phyloP scores from a whole-genome alignment of 2,329 filamentous ascomycete genomes.

The Fusarium newnesense region DNA sequence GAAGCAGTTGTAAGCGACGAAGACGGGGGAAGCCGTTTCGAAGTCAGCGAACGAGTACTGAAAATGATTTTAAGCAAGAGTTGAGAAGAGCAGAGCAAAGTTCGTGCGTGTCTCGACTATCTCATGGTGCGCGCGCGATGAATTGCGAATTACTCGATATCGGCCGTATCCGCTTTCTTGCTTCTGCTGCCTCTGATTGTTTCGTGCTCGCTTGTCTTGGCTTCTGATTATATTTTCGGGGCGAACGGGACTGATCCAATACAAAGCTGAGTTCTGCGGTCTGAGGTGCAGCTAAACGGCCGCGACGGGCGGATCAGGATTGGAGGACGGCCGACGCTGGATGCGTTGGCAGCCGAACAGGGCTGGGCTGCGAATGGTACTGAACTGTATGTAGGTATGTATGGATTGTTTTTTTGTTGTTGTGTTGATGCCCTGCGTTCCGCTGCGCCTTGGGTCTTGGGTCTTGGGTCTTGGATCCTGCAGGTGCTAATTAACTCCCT shows the following conservation, averaged over 20 bases:
- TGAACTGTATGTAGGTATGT: slow-evolving; percentile 8
- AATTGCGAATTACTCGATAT: slow-evolving; percentile 50
- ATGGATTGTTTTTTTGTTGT: slow-evolving; percentile 37
- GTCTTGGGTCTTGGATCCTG: slow-evolving; percentile 35
- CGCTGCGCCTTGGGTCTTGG: slow-evolving; percentile 18
- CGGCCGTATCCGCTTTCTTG: slow-evolving; percentile 37
- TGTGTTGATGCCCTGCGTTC: slow-evolving; percentile 17
- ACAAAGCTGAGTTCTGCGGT: slow-evolving; percentile 11
- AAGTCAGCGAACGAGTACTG: slow-evolving; percentile 42
- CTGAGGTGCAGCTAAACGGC: slow-evolving; percentile 38
- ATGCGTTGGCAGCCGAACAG: slow-evolving; percentile 37
- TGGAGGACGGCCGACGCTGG: slow-evolving; percentile 36
- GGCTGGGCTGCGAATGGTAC: slow-evolving; percentile 9
- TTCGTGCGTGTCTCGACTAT: slow-evolving; percentile 48
- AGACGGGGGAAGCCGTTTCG: slow-evolving; percentile 32
- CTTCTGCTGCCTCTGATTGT: slow-evolving; percentile 26
- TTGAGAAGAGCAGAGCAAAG: slow-evolving; percentile 41
- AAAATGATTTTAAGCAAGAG: slow-evolving; percentile 36
- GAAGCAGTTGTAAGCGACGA: slow-evolving; percentile 25
- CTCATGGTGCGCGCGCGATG: slow-evolving; percentile 55
- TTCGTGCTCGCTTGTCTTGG: slow-evolving; percentile 27
- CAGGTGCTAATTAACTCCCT: slow-evolving; percentile 41
- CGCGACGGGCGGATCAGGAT: slow-evolving; percentile 35
- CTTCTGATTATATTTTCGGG: slow-evolving; percentile 24
- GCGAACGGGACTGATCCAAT: slow-evolving; percentile 33